A percentile compares a stretch with the other conserved stretches of the same genome.
These are phyloP conservation scores for Globisporangium spinosum DNA, from an alignment of 352 stramenopile species.

Conservation along the genomic window DNA sequence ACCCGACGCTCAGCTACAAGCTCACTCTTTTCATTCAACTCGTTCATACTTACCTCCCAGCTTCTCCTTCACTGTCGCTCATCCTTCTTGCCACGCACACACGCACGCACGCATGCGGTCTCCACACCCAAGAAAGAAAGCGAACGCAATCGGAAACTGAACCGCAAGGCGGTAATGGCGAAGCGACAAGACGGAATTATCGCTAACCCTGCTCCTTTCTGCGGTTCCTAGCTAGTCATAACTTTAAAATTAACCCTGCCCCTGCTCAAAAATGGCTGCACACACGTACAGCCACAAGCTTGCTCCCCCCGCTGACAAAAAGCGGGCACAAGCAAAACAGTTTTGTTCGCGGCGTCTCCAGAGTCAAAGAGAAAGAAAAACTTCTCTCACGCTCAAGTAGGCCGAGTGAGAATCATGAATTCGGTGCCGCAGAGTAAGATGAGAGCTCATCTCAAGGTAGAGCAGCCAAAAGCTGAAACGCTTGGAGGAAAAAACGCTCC, in stretches of 20 bases:
- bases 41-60: not conserved
- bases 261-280: not conserved
- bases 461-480: not conserved
- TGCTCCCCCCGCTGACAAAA: not conserved
- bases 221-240: not conserved
- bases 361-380: not conserved
- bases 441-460: not conserved
- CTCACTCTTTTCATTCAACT: not conserved
- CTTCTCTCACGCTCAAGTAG: no score
- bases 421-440: not conserved
- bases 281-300: not conserved
- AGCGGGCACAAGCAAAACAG: not conserved
- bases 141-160: not conserved
- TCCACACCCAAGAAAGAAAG: not conserved
- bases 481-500: not conserved
- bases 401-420: not conserved
- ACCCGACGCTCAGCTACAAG: no score
- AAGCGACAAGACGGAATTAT: not conserved
- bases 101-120: not conserved
- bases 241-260: constrained; percentile 1
- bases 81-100: not conserved
- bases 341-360: not conserved
- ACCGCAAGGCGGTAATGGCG: not conserved
- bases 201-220: constrained; percentile 4
- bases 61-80: not conserved